phyloP scores from a whole-genome alignment of 2,329 filamentous ascomycete species.

The Amesomyces nigricolor region DNA sequence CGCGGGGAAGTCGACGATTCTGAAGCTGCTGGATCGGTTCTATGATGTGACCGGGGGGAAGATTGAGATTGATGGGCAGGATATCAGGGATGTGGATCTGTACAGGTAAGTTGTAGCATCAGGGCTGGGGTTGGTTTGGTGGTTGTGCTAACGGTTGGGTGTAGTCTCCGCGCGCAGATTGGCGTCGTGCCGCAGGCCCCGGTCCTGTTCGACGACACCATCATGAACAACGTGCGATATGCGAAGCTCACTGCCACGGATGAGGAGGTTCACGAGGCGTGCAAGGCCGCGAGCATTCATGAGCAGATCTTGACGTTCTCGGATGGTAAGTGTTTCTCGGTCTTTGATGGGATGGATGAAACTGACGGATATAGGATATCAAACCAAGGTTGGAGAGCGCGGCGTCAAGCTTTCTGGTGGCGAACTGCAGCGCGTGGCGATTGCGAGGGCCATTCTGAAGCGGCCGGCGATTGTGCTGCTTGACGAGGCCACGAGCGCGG shows the following conservation, averaged over 20 bases:
- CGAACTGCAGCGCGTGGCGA: conserved; percentile 61
- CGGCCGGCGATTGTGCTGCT: conserved; percentile 69
- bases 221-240: conserved; percentile 56
- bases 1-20: conserved; percentile 53
- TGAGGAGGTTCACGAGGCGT: conserved; percentile 50
- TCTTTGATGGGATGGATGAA: not conserved
- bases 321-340: conserved; percentile 34
- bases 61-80: conserved; percentile 52
- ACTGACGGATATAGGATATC: conserved; percentile 35
- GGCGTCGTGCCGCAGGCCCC: conserved; percentile 53
- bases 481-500: conserved; percentile 73
- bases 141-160: conserved; percentile 22
- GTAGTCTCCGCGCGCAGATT: conserved; percentile 47
- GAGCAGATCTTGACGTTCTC: conserved; percentile 52
- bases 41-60: conserved; percentile 51
- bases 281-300: conserved; percentile 51
- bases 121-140: not conserved
- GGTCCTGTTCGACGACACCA: conserved; percentile 52
- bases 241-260: conserved; percentile 49
- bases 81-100: conserved; percentile 50
- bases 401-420: conserved; percentile 59
- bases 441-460: conserved; percentile 67
- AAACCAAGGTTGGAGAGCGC: conserved; percentile 46
- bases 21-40: conserved; percentile 54
- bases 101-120: conserved; percentile 34